Evolutionary conservation across 2,329 filamentous ascomycete species (phyloP), one percentile per base, ranked within the genome.

Genomic region (Penicillium sp.): DNA sequence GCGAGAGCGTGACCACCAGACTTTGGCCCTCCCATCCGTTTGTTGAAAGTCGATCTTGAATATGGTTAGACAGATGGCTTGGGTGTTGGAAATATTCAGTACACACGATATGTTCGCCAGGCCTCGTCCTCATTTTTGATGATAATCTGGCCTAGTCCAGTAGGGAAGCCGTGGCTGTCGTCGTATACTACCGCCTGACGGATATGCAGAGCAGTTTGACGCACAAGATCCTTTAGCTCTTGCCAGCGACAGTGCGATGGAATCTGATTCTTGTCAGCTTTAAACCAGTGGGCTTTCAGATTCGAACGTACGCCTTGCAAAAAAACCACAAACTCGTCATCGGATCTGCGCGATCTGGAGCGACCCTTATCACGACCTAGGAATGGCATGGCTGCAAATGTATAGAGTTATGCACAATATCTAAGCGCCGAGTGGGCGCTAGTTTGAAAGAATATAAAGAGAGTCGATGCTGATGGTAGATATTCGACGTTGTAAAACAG

Each of bases 271-370:
- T 47, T 45, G 54, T 61, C 59, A 61, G 51, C 16, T 16, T 63
- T 44, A 51, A 46, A 48, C 9, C 38, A 32, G 22, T 44, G 31
- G 16, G 27, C 1, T 13, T 38, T 10, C 18, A 21, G 16, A 16
- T 11, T 8, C 11, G 22, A 42, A 50, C 72, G 68, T 62, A 77
- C 74, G 18, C 74, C 74, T 52, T 76, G 74, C 16, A 77, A 66
- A 53, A 76, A 77, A 11, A 77, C 59, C n/a, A 77, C 74, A 44
- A 74, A 77, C 63, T 77, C 74, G 56, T 75, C 74, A 24, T 76
- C 74, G 5, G 68, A 66, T 24, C 65, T 67, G 57, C 72, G 65
- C 42, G 62, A 48, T 58, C 62, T 69, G 13, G 65, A 48, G 32
- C 69, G 68, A 49, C 65, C 65, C 57, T 70, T 74, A 40, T 70